Evolutionary conservation across 2,329 filamentous ascomycete genomes (phyloP), one percentile per base, ranked within the genome.

Genomic region (Botrytis tulipae): DNA sequence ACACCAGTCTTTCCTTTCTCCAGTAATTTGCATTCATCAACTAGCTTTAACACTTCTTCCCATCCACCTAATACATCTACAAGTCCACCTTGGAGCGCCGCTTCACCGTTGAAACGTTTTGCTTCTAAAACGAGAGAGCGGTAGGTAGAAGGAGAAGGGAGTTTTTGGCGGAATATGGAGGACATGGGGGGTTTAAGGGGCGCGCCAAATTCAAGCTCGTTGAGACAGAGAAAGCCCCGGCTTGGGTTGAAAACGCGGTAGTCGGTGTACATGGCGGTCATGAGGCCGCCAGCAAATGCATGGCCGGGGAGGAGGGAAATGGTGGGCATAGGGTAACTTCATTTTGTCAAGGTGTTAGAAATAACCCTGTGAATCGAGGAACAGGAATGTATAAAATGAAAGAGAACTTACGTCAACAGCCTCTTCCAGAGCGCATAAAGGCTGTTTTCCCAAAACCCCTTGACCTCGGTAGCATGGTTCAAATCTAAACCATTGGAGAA

Each of bases 401-500:
- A 32, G 29, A 37, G 59, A 48, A 78, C 80, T 70, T 81, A 88
- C 82, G 89, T 91, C 74, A 92, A 80, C 44, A 94, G 83, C 9
- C 91, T 85, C 59, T 85, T 84, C 84, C 90, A 94, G 2, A 95
- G 81, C 22, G 84, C 84, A 82, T 90, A 94, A 18, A 94, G 82
- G 69, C 85, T 84, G 20, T 85, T 81, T 1, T 88, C 83, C 78
- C 89, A 89, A 84, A 92, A 95, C 4, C 85, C 85, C 1, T 88
- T 85, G 0, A 88, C 88, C 44, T 83, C 82, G 48, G 85, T 79
- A n/a, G 90, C 91, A 80, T 92, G 88, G 57, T 89, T 86, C 22
- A 95, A 87, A 81, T 96, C 92, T n/a, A 96, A 86, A 0, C 93
- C 93, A 83, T 95, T 95, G 81, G 88, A 91, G 84, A 92, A 96